These are phyloP conservation scores for Populus hybrid DNA, from an alignment of 441 rosid species.

Conservation along the genomic window DNA sequence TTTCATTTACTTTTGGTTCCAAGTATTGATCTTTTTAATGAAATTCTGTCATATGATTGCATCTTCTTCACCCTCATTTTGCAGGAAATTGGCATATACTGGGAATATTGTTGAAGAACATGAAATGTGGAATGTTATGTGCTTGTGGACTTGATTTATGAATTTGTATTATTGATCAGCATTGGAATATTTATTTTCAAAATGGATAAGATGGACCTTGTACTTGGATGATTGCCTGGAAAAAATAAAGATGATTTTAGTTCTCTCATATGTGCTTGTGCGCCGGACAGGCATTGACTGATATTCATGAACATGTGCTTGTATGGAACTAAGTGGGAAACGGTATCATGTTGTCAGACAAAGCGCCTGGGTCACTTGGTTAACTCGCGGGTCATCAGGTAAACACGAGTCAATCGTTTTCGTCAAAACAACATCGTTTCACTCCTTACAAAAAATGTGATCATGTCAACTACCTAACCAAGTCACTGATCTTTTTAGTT, in stretches of 20 bases:
- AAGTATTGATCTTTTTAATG: background rate
- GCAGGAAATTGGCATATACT: background rate
- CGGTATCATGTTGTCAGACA: background rate
- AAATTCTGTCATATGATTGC: background rate
- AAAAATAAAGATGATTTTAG: background rate
- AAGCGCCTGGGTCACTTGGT: too few species aligned
- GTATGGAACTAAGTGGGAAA: background rate
- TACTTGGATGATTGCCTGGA: background rate
- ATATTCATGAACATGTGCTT: background rate
- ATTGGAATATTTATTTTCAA: background rate
- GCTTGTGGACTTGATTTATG: background rate
- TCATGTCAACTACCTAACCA: background rate
- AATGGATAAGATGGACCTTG: background rate
- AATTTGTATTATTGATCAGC: background rate
- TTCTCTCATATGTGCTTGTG: background rate
- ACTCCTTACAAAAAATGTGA: background rate
- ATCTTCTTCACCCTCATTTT: background rate
- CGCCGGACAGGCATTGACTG: background rate
- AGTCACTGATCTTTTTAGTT: background rate
- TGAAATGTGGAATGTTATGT: background rate
- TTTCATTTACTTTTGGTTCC: background rate
- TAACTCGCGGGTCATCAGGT: too few species aligned
- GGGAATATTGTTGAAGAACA: background rate
- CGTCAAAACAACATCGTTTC: background rate
- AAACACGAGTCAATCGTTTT: too few species aligned